Base-by-base conservation (phyloP, 805 yeast genomes). In the Yueomyces sp. region DNA sequence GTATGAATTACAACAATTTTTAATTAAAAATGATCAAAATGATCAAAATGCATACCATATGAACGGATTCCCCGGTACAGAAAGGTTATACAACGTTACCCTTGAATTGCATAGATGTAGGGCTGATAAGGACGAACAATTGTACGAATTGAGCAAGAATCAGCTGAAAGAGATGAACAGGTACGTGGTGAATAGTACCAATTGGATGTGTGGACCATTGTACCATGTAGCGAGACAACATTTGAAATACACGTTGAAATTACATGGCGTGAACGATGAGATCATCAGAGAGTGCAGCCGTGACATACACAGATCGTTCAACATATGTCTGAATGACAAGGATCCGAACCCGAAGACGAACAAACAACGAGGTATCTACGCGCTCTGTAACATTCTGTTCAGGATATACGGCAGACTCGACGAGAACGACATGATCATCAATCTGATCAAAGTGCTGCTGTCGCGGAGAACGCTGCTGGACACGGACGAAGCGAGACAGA, bases 301-400 rank as follows among this genome's bases (percentile, higher is more conserved):
- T 47, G 70, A 80, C 2, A 68, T 86, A 44, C 86, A 85, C 59
- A 71, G 77, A 47, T 74, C 88, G 5, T 82, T 85, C 63, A 84
- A 81, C 45, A 56, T 82, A 3, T 84, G 94, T 48, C 66, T 87
- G 39, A 84, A 83, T 49, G 96, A 87, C 60, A 72, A 88, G 45
- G 77, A 77, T 47, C 72, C 75, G n/a, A 73, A 72, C 29, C 40
- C 59, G 26, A 42, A 40, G 0, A 52, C 53, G 11, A 74, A 81
- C 47, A 81, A 83, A 55, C 70, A 79, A 52, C 60, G 63, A 49
- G 83, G 80, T 41, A 78, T 82, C 26, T 84, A 80, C 60, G 79
- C 74, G 60, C 81, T 85, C 57, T 73, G 83, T 26, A 79, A 80
- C 37, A 72, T 78, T 43, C 72, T 86, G 45, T 77, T 85, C 59